Evolutionary conservation across 257 asterid genomes (phyloP), one percentile per base, ranked within the genome.

Genomic region (Ocimum tenuiflorum): DNA sequence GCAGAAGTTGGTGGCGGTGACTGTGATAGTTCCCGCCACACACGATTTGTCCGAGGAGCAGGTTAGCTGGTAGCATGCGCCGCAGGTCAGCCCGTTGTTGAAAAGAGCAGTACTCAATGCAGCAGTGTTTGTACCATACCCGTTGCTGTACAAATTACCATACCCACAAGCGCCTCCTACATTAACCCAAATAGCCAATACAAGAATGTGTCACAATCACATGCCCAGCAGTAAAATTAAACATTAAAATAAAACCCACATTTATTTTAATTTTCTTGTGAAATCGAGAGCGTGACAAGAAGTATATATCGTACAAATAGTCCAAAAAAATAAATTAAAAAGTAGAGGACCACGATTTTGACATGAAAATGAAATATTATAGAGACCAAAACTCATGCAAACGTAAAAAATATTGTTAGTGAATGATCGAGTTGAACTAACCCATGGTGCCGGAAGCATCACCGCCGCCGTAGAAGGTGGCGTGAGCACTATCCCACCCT

Each of bases 111-210:
- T 86, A 58, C 98, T 91, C 0, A 91, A 85, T 2, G 98, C 98
- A 19, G 98, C 98, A 2, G 96, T 91, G 79, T 82, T 79, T 3
- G 91, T 91, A 10, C 95, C 96, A 33, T 91, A 91, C 7, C 98
- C 98, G 39, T 75, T 82, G 69, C 91, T 82, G 31, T 91, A 86
- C 80, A 91, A 80, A 61, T 91, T 91, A 1, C 98, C 98, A 67
- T 86, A 91, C 24, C 98, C 98, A 74, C 96, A 91, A 39, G 98
- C 98, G 33, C 98, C 98, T 20, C 96, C 96, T 91, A 63, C 83
- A 79, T 43, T 71, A 46, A 27, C 31, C 4, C 4, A 3, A 42
- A 6, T 2, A 35, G 36, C 48, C 17, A 45, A 22, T 38, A 29
- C 3, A 23, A 23, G 7, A 6, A 38, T 38, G n/a, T 13, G 27